Percentiles rank a stretch among this genome's conserved stretches.
Evolutionary conservation across 306 rosid genomes (phyloP).

Genomic region (Cicer cuneatum): DNA sequence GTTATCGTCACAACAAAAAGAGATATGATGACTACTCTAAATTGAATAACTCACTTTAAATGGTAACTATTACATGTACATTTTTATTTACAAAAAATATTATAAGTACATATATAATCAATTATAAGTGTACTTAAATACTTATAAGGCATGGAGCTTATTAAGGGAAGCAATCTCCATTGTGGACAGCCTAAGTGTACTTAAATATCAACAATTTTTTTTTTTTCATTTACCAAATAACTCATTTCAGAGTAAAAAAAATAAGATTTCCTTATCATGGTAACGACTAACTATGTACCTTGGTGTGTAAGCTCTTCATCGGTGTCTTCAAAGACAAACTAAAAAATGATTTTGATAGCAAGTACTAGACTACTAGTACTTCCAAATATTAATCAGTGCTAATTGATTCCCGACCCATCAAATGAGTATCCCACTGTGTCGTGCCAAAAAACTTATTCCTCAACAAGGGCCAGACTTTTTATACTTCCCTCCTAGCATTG

Average conservation of each 20-base stretch:
- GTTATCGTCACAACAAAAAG: no score
- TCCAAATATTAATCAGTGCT: background rate
- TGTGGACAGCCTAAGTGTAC: no score
- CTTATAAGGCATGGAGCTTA: no score
- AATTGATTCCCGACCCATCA: background rate
- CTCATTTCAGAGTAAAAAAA: background rate
- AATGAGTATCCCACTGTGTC: background rate
- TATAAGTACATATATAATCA: no score
- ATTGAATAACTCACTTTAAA: no score
- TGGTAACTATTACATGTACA: no score
- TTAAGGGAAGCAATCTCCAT: no score
- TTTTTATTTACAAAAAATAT: no score
- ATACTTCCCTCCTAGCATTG: background rate
- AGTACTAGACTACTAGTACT: background rate
- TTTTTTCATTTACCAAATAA: no score
- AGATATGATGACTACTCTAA: no score
- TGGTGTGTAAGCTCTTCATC: background rate
- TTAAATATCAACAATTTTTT: no score
- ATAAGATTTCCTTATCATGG: background rate
- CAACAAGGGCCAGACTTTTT: background rate
- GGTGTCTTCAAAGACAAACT: background rate
- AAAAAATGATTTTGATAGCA: background rate
- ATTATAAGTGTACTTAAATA: no score
- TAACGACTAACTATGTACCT: background rate
- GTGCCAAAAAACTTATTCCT: background rate